Evolutionary conservation across 1,139 yeast genomes (phyloP), one percentile per base, ranked within the genome.

Genomic region (Kodamaea suecica): DNA sequence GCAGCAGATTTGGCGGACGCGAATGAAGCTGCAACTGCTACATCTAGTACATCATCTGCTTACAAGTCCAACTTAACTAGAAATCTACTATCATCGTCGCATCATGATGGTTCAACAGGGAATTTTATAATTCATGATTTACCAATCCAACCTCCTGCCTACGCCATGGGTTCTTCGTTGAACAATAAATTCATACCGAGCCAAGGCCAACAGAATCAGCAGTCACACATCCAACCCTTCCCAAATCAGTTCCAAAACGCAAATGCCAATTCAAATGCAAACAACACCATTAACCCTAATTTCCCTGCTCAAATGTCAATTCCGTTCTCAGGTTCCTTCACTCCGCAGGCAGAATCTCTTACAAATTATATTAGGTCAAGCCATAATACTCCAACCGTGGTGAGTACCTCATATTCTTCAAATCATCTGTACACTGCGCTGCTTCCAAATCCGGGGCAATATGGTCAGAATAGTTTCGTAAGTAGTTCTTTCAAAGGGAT

Each of bases 311-410:
- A 35, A 7, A 34, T 36, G 39, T 26, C 37, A 15, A 34, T 36
- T 17, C 38, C 38, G 2, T 20, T 13, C 14, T 14, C 36, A 11
- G 33, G 28, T 20, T 27, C 25, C 19, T 38, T 50, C 45, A 38
- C 17, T 11, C 20, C 28, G 20, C 34, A 27, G 4, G 20, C 55
- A 46, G 56, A 62, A 37, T 52, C 64, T 37, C 16, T 35, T 7
- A 39, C 61, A 45, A 60, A 61, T 45, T 68, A 63, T 44, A 62
- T 69, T 14, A 73, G 74, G 8, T 55, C 68, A 13, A 60, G 69
- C 33, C 81, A 76, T 49, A 73, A 76, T 50, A 73, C 80, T 2
- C 83, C 82, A 4, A 72, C 72, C 30, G 75, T 66, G 30, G 70
- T 76, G 12, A 66, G 74, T 41, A 60, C 69, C 9, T 72, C 78